Percentiles rank a stretch among this genome's conserved stretches.
These are phyloP conservation scores for Lactarius hatsudake DNA, from an alignment of 768 basidiomycete genomes.

Conservation along the genomic window DNA sequence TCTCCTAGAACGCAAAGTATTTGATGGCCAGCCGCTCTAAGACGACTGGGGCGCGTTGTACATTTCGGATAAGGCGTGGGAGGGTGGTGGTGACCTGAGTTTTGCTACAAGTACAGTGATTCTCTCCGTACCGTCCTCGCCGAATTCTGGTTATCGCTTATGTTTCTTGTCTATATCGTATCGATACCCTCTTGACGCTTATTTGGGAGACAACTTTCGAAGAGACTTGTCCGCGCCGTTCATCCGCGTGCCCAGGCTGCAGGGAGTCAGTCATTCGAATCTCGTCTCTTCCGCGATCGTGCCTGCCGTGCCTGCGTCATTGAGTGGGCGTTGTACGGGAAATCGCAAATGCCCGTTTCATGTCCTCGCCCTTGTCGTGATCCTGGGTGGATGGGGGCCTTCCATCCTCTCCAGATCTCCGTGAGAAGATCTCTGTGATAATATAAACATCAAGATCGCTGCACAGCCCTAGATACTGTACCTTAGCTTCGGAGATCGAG, in stretches of 20 bases:
- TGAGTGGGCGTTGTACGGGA: not conserved
- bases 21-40: slow-evolving; percentile 5
- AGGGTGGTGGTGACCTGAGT: not conserved
- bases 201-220: not conserved
- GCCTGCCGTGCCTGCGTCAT: not conserved
- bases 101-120: not conserved
- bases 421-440: too few species aligned
- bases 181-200: not conserved
- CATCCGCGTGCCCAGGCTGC: not conserved
- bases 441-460: too few species aligned
- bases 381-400: not conserved
- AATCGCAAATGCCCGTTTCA: not conserved
- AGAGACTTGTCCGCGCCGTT: not conserved
- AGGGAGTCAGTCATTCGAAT: not conserved
- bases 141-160: not conserved
- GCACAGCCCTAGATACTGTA: too few species aligned
- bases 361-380: not conserved
- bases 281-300: not conserved
- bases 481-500: too few species aligned
- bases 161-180: not conserved
- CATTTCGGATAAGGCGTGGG: slow-evolving; percentile 18
- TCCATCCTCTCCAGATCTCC: too few species aligned
- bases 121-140: not conserved
- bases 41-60: not conserved
- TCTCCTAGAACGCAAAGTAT: not conserved